Evolutionary conservation across 2,329 filamentous ascomycete species (phyloP).

Genomic region (Hypoxylon sp.): DNA sequence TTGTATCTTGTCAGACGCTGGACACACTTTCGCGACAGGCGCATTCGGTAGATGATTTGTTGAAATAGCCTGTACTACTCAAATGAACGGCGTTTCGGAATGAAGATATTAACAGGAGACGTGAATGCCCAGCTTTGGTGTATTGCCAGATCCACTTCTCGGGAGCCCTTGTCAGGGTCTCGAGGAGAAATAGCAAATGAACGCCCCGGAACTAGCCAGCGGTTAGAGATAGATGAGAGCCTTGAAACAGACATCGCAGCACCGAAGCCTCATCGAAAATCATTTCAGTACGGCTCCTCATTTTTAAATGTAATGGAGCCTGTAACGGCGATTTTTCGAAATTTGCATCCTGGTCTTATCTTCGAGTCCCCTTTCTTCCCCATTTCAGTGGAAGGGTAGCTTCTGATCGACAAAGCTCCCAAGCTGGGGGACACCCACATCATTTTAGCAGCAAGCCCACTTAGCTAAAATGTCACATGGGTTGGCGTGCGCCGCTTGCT

Average conservation of each 20-base stretch:
- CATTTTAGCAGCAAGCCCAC: slow-evolving; percentile 46
- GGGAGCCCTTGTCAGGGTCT: slow-evolving; percentile 28
- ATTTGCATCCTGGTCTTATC: slow-evolving; percentile 31
- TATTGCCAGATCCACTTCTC: slow-evolving; percentile 36
- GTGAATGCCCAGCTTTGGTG: slow-evolving; percentile 28
- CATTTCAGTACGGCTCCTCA: slow-evolving; percentile 22
- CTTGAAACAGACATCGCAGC: slow-evolving; percentile 26
- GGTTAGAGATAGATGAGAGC: slow-evolving; percentile 40
- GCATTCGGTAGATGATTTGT: slow-evolving; percentile 5
- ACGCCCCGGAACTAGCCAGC: slow-evolving; percentile 28
- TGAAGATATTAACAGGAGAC: slow-evolving; percentile 24
- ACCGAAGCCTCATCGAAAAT: slow-evolving; percentile 7
- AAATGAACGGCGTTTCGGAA: slow-evolving; percentile 23
- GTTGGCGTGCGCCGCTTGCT: slow-evolving; percentile 28
- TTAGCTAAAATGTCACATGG: slow-evolving; percentile 46
- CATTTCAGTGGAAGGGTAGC: slow-evolving; percentile 30
- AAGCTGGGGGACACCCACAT: slow-evolving; percentile 42
- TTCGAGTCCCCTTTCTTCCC: slow-evolving; percentile 23
- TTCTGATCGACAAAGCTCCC: slow-evolving; percentile 46
- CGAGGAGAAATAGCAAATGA: slow-evolving; percentile 30
- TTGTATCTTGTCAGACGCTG: not conserved
- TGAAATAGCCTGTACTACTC: slow-evolving; percentile 21
- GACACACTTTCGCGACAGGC: not conserved
- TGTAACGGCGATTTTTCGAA: slow-evolving; percentile 15
- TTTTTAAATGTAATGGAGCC: slow-evolving; percentile 30